Base-by-base conservation (phyloP, 2,329 filamentous ascomycete genomes). In the Clarireedia hainanense region DNA sequence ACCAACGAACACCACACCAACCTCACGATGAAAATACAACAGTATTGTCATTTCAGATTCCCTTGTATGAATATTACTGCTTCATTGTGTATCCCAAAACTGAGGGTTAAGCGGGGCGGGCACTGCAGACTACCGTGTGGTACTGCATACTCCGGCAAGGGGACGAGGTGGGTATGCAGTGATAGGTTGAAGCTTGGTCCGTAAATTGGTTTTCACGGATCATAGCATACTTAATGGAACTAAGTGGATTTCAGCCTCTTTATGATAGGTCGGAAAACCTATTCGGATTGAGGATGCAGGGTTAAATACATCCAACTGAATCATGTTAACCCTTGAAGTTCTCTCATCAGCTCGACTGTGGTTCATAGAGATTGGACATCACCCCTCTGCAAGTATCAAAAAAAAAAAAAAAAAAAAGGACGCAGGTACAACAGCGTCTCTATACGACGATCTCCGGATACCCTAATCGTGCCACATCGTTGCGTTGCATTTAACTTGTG, bases 111-210 rank as follows among this genome's bases (percentile, higher is more conserved):
- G 47, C 20, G 37, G 51, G 46, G 52, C 34, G 27, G 15, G n/a
- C 40, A 30, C 39, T 52, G 49, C 43, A 37, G 14, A 52, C 27
- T 47, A 23, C 58, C 60, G 60, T 46, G 56, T 60, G 39, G 17
- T 47, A 60, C 60, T 27, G 34, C 46, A 48, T 43, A 30, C 24
- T 45, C 42, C 42, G 55, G 58, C 55, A 55, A 48, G 55, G 27
- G 43, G 48, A 52, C 23, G 24, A 27, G 36, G 46, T 47, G 42
- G 49, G 49, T 55, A 39, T 39, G 39, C 43, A 17, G 15, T 37
- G 27, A 55, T 55, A 50, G 47, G 51, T n/a, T 37, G 6, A 10
- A 37, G 23, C 15, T 20, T 48, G 45, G 27, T 37, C 50, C 46
- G 46, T 20, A 49, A 27, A 49, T 36, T 36, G 34, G 40, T 53